Evolutionary conservation across 2,329 filamentous ascomycete genomes (phyloP).

Genomic region (Fusarium ramigenum): DNA sequence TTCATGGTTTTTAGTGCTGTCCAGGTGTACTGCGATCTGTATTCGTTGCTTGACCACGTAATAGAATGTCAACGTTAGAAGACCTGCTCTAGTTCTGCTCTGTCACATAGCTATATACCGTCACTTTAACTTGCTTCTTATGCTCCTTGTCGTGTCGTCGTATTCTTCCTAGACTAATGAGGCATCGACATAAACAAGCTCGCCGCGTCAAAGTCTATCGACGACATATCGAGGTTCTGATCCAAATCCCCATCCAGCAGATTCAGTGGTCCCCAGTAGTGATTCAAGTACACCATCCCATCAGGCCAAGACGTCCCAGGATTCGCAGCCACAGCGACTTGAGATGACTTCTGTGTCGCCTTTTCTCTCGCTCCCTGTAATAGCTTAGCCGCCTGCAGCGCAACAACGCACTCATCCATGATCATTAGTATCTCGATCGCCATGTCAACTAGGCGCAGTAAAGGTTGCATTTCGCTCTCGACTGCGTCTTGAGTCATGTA

Average conservation of each 20-base stretch:
- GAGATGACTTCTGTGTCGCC: neutral
- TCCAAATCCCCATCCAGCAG: neutral
- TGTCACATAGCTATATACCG: neutral
- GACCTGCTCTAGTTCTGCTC: neutral
- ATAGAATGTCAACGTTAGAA: accelerated
- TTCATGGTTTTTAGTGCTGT: neutral
- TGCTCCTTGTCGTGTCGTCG: accelerated
- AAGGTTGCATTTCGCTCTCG: neutral
- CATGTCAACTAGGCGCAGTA: neutral
- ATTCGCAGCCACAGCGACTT: neutral
- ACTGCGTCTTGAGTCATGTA: neutral
- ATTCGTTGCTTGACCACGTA: neutral
- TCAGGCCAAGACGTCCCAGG: neutral
- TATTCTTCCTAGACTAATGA: conserved; percentile 71
- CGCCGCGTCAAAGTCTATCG: neutral
- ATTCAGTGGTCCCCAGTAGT: neutral
- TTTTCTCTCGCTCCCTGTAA: neutral
- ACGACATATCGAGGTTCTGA: neutral
- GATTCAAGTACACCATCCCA: neutral
- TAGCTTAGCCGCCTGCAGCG: neutral
- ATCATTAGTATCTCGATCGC: neutral
- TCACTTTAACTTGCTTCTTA: neutral
- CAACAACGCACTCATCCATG: neutral
- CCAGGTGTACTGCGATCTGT: neutral
- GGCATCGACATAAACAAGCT: conserved; percentile 85